These are phyloP conservation scores for Globisporangium takayamanum DNA, from an alignment of 352 stramenopile genomes.

Conservation along the genomic window DNA sequence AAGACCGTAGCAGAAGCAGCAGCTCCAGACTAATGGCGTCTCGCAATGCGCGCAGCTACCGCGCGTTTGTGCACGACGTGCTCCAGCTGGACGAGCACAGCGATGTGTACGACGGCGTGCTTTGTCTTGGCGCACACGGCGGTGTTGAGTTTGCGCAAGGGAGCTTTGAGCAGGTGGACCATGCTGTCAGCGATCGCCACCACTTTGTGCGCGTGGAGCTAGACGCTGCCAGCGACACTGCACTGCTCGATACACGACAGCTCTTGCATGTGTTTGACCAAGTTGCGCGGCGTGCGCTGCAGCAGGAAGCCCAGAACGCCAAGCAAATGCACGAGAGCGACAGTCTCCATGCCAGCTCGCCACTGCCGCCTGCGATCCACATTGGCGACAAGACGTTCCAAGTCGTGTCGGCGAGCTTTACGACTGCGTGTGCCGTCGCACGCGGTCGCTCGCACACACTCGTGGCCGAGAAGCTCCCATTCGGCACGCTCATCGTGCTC, in stretches of 20 bases:
- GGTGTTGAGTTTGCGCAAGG: constrained; percentile 35
- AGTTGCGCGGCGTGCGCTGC: constrained; percentile 33
- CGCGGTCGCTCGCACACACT: constrained; percentile 26
- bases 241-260: constrained; percentile 12
- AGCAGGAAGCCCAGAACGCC: constrained; percentile 6
- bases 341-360: neutral
- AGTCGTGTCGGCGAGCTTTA: constrained; percentile 38
- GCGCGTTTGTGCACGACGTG: constrained; percentile 23
- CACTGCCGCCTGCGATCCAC: constrained; percentile 22
- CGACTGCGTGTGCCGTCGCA: constrained; percentile 35
- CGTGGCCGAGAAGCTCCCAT: constrained; percentile 42
- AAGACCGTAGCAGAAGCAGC: neutral
- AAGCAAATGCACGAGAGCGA: neutral
- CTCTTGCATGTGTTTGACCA: constrained; percentile 35
- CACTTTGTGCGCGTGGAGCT: neutral
- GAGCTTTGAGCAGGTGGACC: constrained; percentile 23
- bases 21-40: constrained; percentile 19
- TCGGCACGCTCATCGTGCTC: constrained; percentile 40
- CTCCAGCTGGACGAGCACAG: constrained; percentile 20
- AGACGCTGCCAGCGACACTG: neutral
- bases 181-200: neutral
- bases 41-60: constrained; percentile 41
- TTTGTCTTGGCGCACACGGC: constrained; percentile 30
- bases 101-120: constrained; percentile 45
- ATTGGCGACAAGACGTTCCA: constrained; percentile 28